phyloP scores from a whole-genome alignment of 345 rosid genomes.

The Stellera chamaejasme region DNA sequence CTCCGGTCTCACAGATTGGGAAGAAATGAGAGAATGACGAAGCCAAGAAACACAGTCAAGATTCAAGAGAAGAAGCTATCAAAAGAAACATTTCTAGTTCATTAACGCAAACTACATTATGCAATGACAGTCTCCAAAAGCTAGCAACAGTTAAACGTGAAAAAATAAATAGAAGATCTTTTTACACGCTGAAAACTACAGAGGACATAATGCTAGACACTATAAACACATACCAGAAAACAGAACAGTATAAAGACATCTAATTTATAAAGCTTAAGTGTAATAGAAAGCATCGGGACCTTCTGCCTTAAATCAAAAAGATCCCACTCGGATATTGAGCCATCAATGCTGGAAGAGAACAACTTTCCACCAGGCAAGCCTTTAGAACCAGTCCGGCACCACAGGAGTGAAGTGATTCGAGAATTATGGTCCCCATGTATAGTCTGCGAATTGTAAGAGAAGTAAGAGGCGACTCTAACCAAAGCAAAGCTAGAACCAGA shows the following conservation, averaged over 20 bases:
- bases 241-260: background rate
- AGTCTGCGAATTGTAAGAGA: constrained; percentile 31
- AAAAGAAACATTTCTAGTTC: background rate
- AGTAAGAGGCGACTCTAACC: background rate
- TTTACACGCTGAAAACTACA: no score
- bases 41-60: background rate
- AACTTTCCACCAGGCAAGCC: constrained; percentile 62
- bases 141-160: no score
- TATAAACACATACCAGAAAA: no score
- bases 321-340: constrained; percentile 85
- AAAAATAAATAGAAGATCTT: no score
- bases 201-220: no score
- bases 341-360: constrained; percentile 79
- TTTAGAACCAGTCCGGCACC: constrained; percentile 52
- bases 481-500: background rate
- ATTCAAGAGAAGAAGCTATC: background rate
- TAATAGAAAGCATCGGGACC: constrained; percentile 25
- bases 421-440: constrained; percentile 72
- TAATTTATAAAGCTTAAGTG: background rate
- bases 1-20: background rate
- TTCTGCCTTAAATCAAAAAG: constrained; percentile 77
- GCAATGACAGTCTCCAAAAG: no score
- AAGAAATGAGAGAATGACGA: background rate
- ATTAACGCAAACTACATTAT: no score
- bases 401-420: constrained; percentile 76